Percentiles rank a stretch among this genome's conserved stretches.
These are phyloP conservation scores for Colletotrichum liriopes DNA, from an alignment of 2,329 filamentous ascomycete genomes.

Conservation along the genomic window DNA sequence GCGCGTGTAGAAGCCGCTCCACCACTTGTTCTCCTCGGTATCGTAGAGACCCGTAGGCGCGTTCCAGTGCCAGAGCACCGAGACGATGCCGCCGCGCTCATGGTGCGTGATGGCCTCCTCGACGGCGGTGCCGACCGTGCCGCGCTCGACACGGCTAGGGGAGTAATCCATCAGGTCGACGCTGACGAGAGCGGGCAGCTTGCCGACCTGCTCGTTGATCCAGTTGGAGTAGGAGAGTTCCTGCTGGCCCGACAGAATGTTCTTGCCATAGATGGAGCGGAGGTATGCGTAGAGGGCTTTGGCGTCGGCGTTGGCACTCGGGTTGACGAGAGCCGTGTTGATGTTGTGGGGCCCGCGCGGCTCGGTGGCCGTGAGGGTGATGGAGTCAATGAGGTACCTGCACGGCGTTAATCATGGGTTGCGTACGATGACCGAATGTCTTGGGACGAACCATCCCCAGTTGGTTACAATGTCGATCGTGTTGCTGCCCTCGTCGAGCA, in stretches of 20 bases:
- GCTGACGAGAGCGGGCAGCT: slow-evolving; percentile 62
- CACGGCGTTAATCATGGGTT: background rate
- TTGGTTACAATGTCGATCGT: slow-evolving; percentile 62
- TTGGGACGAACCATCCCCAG: slow-evolving; percentile 61
- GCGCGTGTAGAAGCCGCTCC: slow-evolving; percentile 64
- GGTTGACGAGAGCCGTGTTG: slow-evolving; percentile 55
- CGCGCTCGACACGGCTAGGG: slow-evolving; percentile 60
- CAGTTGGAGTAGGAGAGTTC: slow-evolving; percentile 60
- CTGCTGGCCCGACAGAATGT: slow-evolving; percentile 65
- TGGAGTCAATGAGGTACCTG: slow-evolving; percentile 61
- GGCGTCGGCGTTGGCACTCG: slow-evolving; percentile 54
- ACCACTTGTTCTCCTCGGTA: slow-evolving; percentile 62
- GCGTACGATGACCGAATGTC: too few relatives aligned
- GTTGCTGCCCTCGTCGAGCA: slow-evolving; percentile 60
- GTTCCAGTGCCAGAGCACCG: slow-evolving; percentile 66
- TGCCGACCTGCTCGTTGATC: slow-evolving; percentile 60
- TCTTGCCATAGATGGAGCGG: slow-evolving; percentile 60
- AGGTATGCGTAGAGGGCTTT: slow-evolving; percentile 60
- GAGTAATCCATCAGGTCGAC: slow-evolving; percentile 67
- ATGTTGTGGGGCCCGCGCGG: slow-evolving; percentile 58
- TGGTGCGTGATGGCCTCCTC: slow-evolving; percentile 63
- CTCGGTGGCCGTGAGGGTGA: slow-evolving; percentile 55
- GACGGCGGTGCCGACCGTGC: slow-evolving; percentile 58
- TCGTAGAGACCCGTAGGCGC: slow-evolving; percentile 63
- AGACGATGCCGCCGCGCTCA: slow-evolving; percentile 61